Conservation (phyloP, 2,329 filamentous ascomycete genomes). For the Aureobasidium sp. region DNA sequence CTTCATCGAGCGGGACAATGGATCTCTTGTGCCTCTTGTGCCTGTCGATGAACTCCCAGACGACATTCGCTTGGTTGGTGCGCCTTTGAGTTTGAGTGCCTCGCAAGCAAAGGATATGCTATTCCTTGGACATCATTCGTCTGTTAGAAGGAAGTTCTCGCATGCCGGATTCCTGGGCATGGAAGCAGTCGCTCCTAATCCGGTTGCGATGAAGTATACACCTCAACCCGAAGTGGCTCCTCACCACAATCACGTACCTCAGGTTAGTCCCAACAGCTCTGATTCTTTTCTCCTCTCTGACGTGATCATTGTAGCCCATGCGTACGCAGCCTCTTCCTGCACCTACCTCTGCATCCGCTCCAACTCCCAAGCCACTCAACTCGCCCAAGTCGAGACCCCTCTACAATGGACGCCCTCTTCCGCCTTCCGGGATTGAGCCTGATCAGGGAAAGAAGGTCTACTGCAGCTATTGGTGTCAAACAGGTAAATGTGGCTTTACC, state of each 20-base stretch:
- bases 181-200: neutral
- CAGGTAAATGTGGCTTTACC: constrained; percentile 66
- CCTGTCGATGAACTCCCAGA: constrained; percentile 36
- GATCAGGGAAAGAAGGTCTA: constrained; percentile 57
- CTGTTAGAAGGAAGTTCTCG: constrained; percentile 14
- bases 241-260: neutral
- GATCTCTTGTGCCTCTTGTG: constrained; percentile 31
- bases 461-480: constrained; percentile 84
- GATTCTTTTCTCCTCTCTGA: neutral
- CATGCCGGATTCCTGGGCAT: constrained; percentile 18
- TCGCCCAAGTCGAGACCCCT: neutral
- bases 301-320: neutral
- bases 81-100: constrained; percentile 28
- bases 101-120: constrained; percentile 24
- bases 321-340: neutral
- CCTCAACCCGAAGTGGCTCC: neutral
- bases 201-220: constrained; percentile 14
- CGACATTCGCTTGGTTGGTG: constrained; percentile 28
- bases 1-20: constrained; percentile 31
- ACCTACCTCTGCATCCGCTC: neutral
- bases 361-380: neutral
- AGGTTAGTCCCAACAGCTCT: neutral
- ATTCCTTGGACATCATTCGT: constrained; percentile 22
- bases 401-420: constrained; percentile 14
- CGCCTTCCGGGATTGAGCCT: constrained; percentile 31